Evolutionary conservation across 2,329 filamentous ascomycete species (phyloP).

Genomic region (Alternaria gansuensis): DNA sequence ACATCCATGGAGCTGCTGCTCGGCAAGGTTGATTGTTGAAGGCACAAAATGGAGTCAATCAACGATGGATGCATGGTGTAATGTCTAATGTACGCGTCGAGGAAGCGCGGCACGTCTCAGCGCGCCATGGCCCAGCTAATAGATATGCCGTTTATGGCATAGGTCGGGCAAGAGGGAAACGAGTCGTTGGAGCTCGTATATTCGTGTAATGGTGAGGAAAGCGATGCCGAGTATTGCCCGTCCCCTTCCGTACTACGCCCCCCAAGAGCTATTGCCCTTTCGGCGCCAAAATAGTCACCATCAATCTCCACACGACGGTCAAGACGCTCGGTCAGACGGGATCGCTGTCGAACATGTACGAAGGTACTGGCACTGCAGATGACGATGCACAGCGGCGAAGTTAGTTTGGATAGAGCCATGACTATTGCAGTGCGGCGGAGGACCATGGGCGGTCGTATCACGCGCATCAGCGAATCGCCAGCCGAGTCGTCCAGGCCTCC

Average conservation of each 20-base stretch:
- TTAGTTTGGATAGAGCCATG: slow-evolving; percentile 26
- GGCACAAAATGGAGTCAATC: slow-evolving; percentile 36
- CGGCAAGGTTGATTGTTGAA: slow-evolving; percentile 35
- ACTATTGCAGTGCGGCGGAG: slow-evolving; percentile 21
- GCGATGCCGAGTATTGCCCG: slow-evolving; percentile 38
- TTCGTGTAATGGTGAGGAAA: slow-evolving; percentile 24
- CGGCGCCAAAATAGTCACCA: slow-evolving; percentile 38
- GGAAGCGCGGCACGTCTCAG: slow-evolving; percentile 49
- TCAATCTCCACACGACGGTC: slow-evolving; percentile 41
- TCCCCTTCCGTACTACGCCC: slow-evolving; percentile 40
- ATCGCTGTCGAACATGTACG: slow-evolving; percentile 8
- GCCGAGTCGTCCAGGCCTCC: slow-evolving; percentile 15
- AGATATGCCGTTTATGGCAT: slow-evolving; percentile 43
- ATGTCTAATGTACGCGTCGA: slow-evolving; percentile 43
- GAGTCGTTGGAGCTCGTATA: slow-evolving; percentile 38
- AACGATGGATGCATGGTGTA: slow-evolving; percentile 37
- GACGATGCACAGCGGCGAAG: slow-evolving; percentile 19
- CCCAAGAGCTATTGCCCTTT: slow-evolving; percentile 30
- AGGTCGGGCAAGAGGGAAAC: slow-evolving; percentile 30
- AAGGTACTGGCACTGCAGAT: slow-evolving; percentile 24
- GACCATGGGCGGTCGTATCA: slow-evolving; percentile 16
- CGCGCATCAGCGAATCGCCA: slow-evolving; percentile 17
- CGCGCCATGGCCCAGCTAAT: slow-evolving; percentile 43
- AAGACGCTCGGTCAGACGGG: slow-evolving; percentile 31
- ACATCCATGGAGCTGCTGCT: slow-evolving; percentile 29